Evolutionary conservation across 305 asterid species (phyloP).

Genomic region (Caryopteris hybrid): DNA sequence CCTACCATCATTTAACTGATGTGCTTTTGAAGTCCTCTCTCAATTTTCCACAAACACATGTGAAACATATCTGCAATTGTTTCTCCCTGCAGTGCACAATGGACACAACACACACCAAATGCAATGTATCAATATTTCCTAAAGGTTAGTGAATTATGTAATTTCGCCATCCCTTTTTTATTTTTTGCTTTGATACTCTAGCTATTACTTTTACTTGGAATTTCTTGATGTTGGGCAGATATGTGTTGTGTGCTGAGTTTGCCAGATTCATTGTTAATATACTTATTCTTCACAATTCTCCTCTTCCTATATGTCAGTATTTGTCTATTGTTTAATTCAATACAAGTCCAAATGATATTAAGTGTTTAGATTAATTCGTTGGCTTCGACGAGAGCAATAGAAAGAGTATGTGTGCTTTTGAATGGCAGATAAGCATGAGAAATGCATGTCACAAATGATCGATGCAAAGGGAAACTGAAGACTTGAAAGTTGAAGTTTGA

Average conservation of each 20-base stretch:
- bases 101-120: conserved; percentile 77
- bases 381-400: not conserved
- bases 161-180: not conserved
- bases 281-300: not conserved
- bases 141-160: conserved; percentile 52
- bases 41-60: not conserved
- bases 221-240: not conserved
- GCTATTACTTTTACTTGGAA: not conserved
- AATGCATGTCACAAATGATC: not conserved
- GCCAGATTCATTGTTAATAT: not conserved
- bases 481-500: too few relatives aligned
- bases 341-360: not conserved
- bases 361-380: not conserved
- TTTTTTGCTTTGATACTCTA: not conserved
- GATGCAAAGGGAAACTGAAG: too few relatives aligned
- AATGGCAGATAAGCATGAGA: not conserved
- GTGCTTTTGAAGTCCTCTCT: conserved; percentile 4
- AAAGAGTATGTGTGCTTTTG: not conserved
- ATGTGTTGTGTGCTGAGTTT: not conserved
- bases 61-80: conserved; percentile 20
- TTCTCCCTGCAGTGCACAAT: conserved; percentile 55
- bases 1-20: not conserved
- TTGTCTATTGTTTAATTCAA: not conserved
- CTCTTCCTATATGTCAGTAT: not conserved
- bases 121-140: conserved; percentile 93